Evolutionary conservation across 495 filamentous ascomycete species (phyloP).

Genomic region (Cladorrhinum samala): DNA sequence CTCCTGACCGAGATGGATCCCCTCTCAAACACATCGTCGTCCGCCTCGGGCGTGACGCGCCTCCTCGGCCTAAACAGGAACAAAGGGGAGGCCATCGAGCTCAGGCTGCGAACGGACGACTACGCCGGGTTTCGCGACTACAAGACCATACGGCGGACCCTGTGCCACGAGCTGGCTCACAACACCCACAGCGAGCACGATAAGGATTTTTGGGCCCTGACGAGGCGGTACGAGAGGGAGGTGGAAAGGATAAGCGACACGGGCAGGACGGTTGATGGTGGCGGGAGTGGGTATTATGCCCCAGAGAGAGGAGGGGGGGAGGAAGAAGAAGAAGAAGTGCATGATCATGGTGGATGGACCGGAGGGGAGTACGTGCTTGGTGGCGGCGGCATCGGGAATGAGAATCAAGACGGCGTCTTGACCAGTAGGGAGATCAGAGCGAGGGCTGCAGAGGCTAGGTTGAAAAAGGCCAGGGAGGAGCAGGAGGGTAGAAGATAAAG

Average conservation of each 20-base stretch:
- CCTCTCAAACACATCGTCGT: constrained; percentile 60
- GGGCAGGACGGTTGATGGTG: constrained; percentile 69
- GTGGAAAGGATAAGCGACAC: constrained; percentile 50
- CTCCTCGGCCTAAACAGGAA: constrained; percentile 88
- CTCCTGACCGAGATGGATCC: constrained; percentile 95
- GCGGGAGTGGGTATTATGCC: constrained; percentile 57
- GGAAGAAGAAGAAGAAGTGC: constrained; percentile 52
- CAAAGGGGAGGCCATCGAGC: constrained; percentile 82
- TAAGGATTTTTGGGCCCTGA: constrained; percentile 80
- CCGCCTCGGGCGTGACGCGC: constrained; percentile 59
- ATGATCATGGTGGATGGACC: constrained; percentile 78
- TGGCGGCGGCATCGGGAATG: constrained; percentile 33
- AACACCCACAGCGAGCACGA: constrained; percentile 83
- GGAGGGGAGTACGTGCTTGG: constrained; percentile 86
- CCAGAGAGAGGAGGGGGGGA: constrained; percentile 6
- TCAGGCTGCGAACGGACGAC: constrained; percentile 83
- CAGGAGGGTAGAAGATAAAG: not conserved
- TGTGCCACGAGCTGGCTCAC: constrained; percentile 94
- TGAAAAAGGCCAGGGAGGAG: constrained; percentile 32
- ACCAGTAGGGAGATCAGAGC: constrained; percentile 66
- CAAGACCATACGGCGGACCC: constrained; percentile 77
- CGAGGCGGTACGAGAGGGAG: constrained; percentile 77
- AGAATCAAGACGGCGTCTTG: constrained; percentile 14
- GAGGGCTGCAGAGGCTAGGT: constrained; percentile 66
- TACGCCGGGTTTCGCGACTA: constrained; percentile 94